Conservation (phyloP, 2,329 filamentous ascomycete species). For the Cladosporium sp. region DNA sequence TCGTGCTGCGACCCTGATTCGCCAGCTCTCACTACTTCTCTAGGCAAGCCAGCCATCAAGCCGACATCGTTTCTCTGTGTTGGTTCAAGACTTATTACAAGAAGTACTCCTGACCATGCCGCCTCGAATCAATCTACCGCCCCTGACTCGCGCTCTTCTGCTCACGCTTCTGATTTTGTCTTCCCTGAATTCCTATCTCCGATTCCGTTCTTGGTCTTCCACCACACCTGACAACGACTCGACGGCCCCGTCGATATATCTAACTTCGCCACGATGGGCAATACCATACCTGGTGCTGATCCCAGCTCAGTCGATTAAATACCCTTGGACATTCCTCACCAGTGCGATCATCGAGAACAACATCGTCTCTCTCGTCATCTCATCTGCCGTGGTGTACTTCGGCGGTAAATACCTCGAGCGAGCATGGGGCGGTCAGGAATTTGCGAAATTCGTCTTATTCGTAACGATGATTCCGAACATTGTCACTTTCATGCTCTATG, state of each 20-base stretch:
- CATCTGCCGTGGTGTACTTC: constrained; percentile 74
- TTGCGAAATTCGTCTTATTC: constrained; percentile 81
- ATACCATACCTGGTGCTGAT: constrained; percentile 81
- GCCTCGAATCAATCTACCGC: constrained; percentile 78
- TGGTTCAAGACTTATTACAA: not conserved
- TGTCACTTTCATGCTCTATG: constrained; percentile 64
- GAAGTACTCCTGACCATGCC: constrained; percentile 9
- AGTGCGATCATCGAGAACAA: constrained; percentile 90
- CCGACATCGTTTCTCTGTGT: not conserved
- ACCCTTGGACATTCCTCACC: constrained; percentile 87
- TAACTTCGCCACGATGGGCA: constrained; percentile 27
- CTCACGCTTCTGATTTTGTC: constrained; percentile 70
- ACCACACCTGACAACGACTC: constrained; percentile 24
- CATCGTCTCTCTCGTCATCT: constrained; percentile 74
- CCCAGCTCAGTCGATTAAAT: constrained; percentile 73
- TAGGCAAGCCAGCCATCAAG: not conserved
- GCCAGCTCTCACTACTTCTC: not conserved
- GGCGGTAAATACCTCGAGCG: constrained; percentile 92
- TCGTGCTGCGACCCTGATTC: not conserved
- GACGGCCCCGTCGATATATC: constrained; percentile 30
- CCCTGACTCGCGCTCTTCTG: constrained; percentile 78
- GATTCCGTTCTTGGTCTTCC: constrained; percentile 59
- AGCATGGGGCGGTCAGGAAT: constrained; percentile 87
- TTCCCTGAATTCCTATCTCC: constrained; percentile 71
- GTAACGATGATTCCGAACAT: constrained; percentile 74